Evolutionary conservation across 2,329 filamentous ascomycete genomes (phyloP).

Genomic region (Colletotrichum graminicola): DNA sequence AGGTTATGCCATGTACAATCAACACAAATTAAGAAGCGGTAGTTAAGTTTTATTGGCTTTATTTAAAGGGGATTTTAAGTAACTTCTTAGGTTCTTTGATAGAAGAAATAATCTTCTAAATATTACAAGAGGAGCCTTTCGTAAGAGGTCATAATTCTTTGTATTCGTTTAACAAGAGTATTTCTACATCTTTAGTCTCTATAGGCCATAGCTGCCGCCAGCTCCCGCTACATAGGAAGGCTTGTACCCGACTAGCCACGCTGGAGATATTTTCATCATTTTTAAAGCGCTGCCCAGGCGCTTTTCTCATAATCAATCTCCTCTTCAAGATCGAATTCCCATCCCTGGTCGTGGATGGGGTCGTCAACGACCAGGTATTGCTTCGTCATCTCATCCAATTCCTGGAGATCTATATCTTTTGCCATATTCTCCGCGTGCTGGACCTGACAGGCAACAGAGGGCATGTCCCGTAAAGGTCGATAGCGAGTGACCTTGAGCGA

Average conservation of each 20-base stretch:
- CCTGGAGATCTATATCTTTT: conserved; percentile 48
- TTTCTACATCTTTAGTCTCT: background rate
- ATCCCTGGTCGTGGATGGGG: conserved; percentile 49
- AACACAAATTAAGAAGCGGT: too few species aligned
- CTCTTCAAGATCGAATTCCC: conserved; percentile 52
- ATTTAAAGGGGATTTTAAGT: background rate
- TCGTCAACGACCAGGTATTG: conserved; percentile 40
- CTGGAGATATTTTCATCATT: background rate
- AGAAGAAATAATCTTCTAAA: background rate
- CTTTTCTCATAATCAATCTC: background rate
- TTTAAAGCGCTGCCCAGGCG: conserved; percentile 2
- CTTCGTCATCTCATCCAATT: conserved; percentile 43
- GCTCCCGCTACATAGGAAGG: background rate
- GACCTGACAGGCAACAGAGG: background rate
- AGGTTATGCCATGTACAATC: too few species aligned
- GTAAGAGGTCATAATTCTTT: background rate
- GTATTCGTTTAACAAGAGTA: background rate
- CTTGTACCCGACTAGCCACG: background rate
- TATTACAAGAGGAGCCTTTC: too few species aligned
- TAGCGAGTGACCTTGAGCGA: conserved; percentile 30
- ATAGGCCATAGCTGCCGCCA: background rate
- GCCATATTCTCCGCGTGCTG: conserved; percentile 47
- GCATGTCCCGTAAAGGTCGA: conserved; percentile 24
- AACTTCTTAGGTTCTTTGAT: too few species aligned
- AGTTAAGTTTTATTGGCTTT: background rate